Evolutionary conservation across 2,329 filamentous ascomycete genomes (phyloP).

Genomic region (Shiraia bambusicola): DNA sequence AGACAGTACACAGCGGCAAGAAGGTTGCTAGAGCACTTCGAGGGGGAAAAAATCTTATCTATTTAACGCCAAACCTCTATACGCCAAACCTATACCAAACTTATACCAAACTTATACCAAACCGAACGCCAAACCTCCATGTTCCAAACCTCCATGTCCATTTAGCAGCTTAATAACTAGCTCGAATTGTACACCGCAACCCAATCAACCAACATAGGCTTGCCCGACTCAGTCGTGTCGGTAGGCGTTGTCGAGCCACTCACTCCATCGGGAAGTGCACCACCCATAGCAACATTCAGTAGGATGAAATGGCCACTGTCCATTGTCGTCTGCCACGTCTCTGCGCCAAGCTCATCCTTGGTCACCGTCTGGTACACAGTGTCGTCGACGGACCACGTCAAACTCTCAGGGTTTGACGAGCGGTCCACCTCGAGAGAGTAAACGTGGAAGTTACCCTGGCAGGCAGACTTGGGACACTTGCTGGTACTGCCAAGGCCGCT

Average conservation of each 20-base stretch:
- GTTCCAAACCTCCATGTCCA: too few species aligned
- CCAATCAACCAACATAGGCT: slow-evolving; percentile 7
- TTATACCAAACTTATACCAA: too few species aligned
- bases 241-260: slow-evolving; percentile 2
- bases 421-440: slow-evolving; percentile 10
- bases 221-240: not conserved
- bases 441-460: slow-evolving; percentile 9
- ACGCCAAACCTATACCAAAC: too few species aligned
- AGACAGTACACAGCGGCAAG: too few species aligned
- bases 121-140: too few species aligned
- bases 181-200: slow-evolving; percentile 10
- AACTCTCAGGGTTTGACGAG: slow-evolving; percentile 1
- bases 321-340: slow-evolving; percentile 5
- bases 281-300: slow-evolving; percentile 10
- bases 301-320: slow-evolving; percentile 10
- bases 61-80: too few species aligned
- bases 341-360: not conserved
- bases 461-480: slow-evolving; percentile 5
- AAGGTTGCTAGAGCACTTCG: too few species aligned
- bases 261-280: slow-evolving; percentile 6
- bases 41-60: too few species aligned
- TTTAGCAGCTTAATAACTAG: too few species aligned
- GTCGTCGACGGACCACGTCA: slow-evolving; percentile 9
- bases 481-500: not conserved
- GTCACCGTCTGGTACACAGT: slow-evolving; percentile 5